These are phyloP conservation scores for Rosellinia necatrix DNA, from an alignment of 2,329 filamentous ascomycete genomes.

Conservation along the genomic window DNA sequence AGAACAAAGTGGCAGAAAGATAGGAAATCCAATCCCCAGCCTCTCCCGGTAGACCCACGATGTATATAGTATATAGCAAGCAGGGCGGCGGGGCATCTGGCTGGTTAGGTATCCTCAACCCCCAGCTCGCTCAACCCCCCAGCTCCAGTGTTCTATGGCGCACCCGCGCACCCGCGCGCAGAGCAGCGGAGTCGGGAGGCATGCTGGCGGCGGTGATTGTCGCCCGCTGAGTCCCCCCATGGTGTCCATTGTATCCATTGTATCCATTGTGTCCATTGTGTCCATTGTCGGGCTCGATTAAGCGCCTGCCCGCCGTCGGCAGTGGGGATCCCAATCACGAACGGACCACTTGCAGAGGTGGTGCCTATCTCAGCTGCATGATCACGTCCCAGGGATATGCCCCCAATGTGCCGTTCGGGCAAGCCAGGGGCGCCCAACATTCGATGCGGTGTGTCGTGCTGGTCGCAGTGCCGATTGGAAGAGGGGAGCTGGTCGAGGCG, in stretches of 20 bases:
- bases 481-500: conserved; percentile 16
- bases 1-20: conserved; percentile 17
- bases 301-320: conserved; percentile 34
- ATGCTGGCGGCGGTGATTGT: conserved; percentile 27
- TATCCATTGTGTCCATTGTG: too few species aligned
- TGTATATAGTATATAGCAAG: conserved; percentile 32
- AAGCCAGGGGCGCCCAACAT: conserved; percentile 9
- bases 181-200: conserved; percentile 6
- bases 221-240: conserved; percentile 8
- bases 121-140: conserved; percentile 14
- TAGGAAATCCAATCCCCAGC: conserved; percentile 22
- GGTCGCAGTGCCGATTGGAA: conserved; percentile 5
- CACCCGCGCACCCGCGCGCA: conserved; percentile 30
- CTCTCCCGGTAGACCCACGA: conserved; percentile 15
- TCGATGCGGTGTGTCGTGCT: conserved; percentile 13
- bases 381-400: conserved; percentile 17
- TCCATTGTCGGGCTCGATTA: conserved; percentile 31
- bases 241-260: too few species aligned
- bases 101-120: too few species aligned
- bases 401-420: too few species aligned
- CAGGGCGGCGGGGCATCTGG: conserved; percentile 23
- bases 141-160: conserved; percentile 22
- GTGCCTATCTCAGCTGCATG: conserved; percentile 17
- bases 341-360: conserved; percentile 32
- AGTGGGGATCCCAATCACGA: conserved; percentile 32